Conservation (phyloP, 2,329 filamentous ascomycete genomes). For the Exophiala spinifera region DNA sequence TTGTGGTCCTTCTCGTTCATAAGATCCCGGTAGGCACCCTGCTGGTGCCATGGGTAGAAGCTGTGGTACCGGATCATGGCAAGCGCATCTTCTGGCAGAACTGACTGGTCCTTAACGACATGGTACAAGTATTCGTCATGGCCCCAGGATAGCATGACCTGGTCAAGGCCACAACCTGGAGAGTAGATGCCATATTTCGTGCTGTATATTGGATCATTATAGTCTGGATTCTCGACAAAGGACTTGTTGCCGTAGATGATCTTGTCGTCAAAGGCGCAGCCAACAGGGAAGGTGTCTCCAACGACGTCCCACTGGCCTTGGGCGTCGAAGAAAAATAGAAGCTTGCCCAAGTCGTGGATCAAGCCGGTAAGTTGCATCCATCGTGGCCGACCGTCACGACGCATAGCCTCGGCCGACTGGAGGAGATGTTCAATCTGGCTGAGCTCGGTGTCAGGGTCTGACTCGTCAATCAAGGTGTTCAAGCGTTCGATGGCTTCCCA, state of each 20-base stretch:
- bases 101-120: conserved; percentile 77
- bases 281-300: conserved; percentile 55
- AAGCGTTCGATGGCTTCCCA: conserved; percentile 93
- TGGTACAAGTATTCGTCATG: conserved; percentile 87
- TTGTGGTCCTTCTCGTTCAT: conserved; percentile 79
- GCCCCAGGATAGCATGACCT: conserved; percentile 86
- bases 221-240: conserved; percentile 75
- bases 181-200: conserved; percentile 77
- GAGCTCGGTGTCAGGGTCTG: conserved; percentile 82
- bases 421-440: conserved; percentile 87
- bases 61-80: conserved; percentile 93
- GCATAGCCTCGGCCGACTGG: conserved; percentile 84
- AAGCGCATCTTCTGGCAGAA: conserved; percentile 73
- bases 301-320: conserved; percentile 91
- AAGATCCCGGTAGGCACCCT: conserved; percentile 74
- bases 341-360: conserved; percentile 48
- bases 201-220: conserved; percentile 66
- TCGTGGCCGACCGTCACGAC: conserved; percentile 61
- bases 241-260: conserved; percentile 76
- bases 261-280: conserved; percentile 55
- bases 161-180: conserved; percentile 76
- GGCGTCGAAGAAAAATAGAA: conserved; percentile 61
- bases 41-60: conserved; percentile 88
- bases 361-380: conserved; percentile 50
- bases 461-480: conserved; percentile 86